A percentile compares a stretch with the other conserved stretches of the same genome.
These are phyloP conservation scores for Oryza coarctata DNA, from an alignment of 176 grass and related monocot genomes.

Conservation along the genomic window DNA sequence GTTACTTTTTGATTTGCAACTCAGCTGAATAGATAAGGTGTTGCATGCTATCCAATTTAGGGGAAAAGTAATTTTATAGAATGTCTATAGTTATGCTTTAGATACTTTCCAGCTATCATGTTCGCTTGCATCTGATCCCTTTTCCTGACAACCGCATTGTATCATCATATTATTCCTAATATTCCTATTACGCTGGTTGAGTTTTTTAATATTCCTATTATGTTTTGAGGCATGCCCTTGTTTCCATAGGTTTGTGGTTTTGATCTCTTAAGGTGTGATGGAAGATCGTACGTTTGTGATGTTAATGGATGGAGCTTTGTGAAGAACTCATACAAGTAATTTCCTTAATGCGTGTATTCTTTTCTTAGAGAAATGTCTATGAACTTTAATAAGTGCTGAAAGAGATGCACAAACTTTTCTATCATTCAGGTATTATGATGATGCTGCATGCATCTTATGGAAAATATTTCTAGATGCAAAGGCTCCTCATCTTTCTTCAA, in stretches of 20 bases:
- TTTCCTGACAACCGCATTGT: background rate
- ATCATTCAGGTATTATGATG: conserved; percentile 84
- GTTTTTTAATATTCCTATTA: conserved; percentile 16
- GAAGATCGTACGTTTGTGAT: conserved; percentile 97
- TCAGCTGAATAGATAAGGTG: background rate
- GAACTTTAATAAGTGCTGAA: conserved; percentile 19
- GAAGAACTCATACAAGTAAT: conserved; percentile 96
- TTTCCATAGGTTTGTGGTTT: conserved; percentile 92
- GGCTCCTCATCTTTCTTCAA: conserved; percentile 96
- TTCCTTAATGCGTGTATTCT: conserved; percentile 10
- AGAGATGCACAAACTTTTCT: conserved; percentile 6
- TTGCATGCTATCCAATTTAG: background rate
- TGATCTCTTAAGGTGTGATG: conserved; percentile 94
- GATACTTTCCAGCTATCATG: background rate
- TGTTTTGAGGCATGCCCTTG: conserved; percentile 16
- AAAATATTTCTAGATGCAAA: conserved; percentile 99
- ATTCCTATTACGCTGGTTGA: no score
- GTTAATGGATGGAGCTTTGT: conserved; percentile 99
- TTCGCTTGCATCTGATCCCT: background rate
- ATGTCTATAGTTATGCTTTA: background rate
- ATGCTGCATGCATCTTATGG: conserved; percentile 94
- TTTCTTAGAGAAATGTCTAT: background rate
- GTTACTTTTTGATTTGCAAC: background rate
- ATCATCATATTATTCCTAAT: background rate
- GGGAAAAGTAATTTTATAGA: background rate